Percentiles rank a stretch among this genome's conserved stretches.
Evolutionary conservation across 1,139 yeast species (phyloP).

Genomic region (Pneumocystis carinii): DNA sequence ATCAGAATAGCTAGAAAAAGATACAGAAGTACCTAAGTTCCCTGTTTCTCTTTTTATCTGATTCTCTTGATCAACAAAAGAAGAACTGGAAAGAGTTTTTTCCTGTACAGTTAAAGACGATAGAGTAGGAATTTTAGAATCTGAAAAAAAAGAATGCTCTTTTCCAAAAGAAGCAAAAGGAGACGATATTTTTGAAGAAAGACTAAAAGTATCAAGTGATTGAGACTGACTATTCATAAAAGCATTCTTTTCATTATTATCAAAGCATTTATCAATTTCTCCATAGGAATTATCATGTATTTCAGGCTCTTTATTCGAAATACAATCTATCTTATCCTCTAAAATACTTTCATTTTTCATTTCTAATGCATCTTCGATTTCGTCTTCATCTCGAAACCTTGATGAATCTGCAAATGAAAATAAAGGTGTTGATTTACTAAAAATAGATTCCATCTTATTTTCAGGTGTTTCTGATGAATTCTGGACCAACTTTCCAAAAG

Average conservation of each 20-base stretch:
- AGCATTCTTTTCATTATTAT: not conserved
- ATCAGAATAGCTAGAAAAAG: not conserved
- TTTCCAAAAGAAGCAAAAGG: not conserved
- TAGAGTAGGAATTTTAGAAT: not conserved
- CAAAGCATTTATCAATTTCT: not conserved
- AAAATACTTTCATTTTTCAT: not conserved
- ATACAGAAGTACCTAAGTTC: not conserved
- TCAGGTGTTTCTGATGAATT: not conserved
- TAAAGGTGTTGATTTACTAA: not conserved
- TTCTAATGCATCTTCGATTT: not conserved
- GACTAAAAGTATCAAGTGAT: not conserved
- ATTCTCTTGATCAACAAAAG: not conserved
- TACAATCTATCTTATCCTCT: not conserved
- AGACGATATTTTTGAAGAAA: not conserved
- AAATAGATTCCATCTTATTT: not conserved
- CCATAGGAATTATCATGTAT: not conserved
- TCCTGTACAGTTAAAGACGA: not conserved
- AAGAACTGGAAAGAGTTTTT: not conserved
- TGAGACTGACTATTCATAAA: not conserved
- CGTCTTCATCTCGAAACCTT: not conserved
- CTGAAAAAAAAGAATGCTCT: not conserved
- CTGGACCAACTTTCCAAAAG: not conserved
- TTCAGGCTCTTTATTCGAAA: not conserved
- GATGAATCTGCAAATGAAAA: not conserved
- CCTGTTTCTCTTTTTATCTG: not conserved